Base-by-base conservation (phyloP, 2,329 filamentous ascomycete species). In the Bretziella fagacearum region DNA sequence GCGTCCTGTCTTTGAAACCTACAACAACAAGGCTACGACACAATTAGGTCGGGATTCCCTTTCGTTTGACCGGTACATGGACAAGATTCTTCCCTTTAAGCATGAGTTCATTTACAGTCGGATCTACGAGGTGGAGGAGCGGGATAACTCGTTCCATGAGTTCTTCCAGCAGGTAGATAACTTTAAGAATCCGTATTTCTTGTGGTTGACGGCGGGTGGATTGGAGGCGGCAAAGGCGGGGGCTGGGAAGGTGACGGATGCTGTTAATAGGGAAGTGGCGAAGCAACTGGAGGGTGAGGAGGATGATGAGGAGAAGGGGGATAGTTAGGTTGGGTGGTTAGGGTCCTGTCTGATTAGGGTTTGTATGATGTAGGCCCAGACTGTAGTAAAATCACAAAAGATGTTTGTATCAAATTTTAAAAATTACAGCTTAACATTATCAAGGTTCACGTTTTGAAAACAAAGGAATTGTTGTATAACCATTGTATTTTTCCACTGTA, bases 91-190 rank as follows among this genome's bases (percentile, higher is more conserved):
- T 53, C 81, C 79, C 51, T 98, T 98, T 65, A 96, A 96, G 66
- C 78, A 93, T 59, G 66, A 78, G 54, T 78, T 93, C 60, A 96
- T 98, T 51, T 98, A 98, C 60, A 76, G 83, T 56, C 73, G 84
- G 20, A 94, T 96, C 54, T 96, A 93, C 62, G 73, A 81, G 22
- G 81, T 93, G 45, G 91, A 96, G 62, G 84, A 91, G 63, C 76
- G 80, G 60, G 80, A 84, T 53, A 86, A 89, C 59, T 84, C 79
- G 13, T 86, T 86, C 62, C 77, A 82, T 55, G 70, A 74, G 33
- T 86, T 85, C 62, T 85, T 84, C 65, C 77, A 83, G 58, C 81
- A 86, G 61, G 73, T 86, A 50, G 81, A 87, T 58, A 77, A 79
- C 58, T 84, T 80, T 63, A 72, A 73, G 53, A 74, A 73, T 8